These are phyloP conservation scores for Alternaria tenuissima DNA, from an alignment of 2,329 filamentous ascomycete species.

Conservation along the genomic window DNA sequence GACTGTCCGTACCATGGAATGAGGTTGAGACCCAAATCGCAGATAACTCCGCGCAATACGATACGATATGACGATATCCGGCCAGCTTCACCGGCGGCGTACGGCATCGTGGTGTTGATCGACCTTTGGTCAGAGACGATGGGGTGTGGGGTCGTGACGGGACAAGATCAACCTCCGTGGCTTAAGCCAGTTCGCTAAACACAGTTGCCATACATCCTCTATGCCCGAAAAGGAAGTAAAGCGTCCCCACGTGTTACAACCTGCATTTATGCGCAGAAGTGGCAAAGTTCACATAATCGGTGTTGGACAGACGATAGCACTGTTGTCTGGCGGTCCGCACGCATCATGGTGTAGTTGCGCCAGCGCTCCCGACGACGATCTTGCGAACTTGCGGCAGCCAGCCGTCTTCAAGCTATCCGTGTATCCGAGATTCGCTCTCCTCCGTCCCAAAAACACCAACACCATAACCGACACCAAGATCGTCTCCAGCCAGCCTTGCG, in stretches of 20 bases:
- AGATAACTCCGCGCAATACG: slow-evolving; percentile 1
- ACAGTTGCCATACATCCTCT: background rate
- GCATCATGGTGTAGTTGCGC: background rate
- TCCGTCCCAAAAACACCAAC: background rate
- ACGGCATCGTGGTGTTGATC: slow-evolving; percentile 6
- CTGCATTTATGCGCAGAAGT: background rate
- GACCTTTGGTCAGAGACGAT: background rate
- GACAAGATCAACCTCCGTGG: slow-evolving; percentile 1
- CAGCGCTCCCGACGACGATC: background rate
- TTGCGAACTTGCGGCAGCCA: background rate
- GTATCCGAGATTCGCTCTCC: background rate
- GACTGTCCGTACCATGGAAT: background rate
- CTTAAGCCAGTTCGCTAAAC: slow-evolving; percentile 1
- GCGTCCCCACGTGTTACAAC: background rate
- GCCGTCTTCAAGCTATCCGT: background rate
- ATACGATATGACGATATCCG: background rate
- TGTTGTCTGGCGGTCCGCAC: background rate
- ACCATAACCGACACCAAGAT: slow-evolving; percentile 1
- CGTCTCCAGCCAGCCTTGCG: slow-evolving; percentile 9
- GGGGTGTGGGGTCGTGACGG: background rate
- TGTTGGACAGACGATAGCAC: background rate
- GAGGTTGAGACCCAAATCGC: background rate
- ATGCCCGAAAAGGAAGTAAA: background rate
- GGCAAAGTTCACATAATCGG: background rate
- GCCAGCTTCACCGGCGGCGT: background rate